Percentiles rank a stretch among this genome's conserved stretches.
phyloP scores from a whole-genome alignment of 192 early-diverging fungal species.

The Coemansia sp. region DNA sequence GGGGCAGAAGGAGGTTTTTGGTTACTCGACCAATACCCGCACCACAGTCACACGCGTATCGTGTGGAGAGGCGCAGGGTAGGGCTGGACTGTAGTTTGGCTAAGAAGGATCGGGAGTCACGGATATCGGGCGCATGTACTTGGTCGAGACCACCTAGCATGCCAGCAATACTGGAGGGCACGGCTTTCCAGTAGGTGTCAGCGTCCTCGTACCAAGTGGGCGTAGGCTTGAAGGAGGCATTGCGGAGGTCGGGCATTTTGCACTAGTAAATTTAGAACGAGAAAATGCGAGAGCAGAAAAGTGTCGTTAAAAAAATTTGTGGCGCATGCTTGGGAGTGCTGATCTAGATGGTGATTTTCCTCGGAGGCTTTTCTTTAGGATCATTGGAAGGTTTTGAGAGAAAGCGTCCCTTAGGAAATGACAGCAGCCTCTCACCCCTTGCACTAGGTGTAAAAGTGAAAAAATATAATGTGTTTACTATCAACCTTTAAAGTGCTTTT shows the following conservation, averaged over 20 bases:
- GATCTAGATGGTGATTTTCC: not conserved
- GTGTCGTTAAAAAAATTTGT: not conserved
- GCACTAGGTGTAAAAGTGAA: too few species aligned
- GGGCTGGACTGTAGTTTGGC: constrained; percentile 10
- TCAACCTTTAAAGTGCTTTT: too few species aligned
- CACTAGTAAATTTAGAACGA: not conserved
- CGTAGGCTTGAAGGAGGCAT: constrained; percentile 29
- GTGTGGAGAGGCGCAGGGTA: not conserved
- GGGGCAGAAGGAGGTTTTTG: constrained; percentile 73
- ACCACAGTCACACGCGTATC: constrained; percentile 76
- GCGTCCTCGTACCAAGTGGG: constrained; percentile 68
- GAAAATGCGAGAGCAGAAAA: not conserved
- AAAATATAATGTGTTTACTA: too few species aligned
- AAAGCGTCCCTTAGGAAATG: too few species aligned
- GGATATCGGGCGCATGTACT: constrained; percentile 72
- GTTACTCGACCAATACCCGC: constrained; percentile 95
- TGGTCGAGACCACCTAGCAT: constrained; percentile 87
- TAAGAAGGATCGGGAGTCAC: constrained; percentile 67
- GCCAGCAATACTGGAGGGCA: constrained; percentile 55
- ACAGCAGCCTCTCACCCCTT: too few species aligned
- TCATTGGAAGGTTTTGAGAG: too few species aligned
- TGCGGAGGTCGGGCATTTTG: constrained; percentile 9
- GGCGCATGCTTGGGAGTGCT: not conserved
- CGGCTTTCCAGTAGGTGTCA: constrained; percentile 54
- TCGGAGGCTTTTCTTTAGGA: not conserved